Base-by-base conservation (phyloP, 805 yeast genomes). In the Starmerella ratchasimensis region DNA sequence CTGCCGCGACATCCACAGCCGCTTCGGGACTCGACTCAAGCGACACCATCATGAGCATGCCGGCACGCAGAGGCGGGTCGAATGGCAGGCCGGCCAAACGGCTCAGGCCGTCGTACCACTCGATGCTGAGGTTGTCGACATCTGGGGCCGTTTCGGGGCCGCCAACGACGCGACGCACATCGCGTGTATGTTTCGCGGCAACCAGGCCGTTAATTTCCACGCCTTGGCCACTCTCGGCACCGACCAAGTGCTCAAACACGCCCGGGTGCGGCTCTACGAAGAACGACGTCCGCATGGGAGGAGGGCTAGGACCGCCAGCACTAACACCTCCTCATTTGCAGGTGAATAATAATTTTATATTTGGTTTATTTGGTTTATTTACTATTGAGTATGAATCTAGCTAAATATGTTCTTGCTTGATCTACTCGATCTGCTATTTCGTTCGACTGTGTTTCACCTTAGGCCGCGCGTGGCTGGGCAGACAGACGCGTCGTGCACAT, bases 11-110 rank as follows among this genome's bases (percentile, higher is more conserved):
- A 4, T 11, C 13, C 7, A 21, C 21, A 8, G 23, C 35, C 5
- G 9, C 14, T 6, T 22, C 28, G 7, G 35, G 35, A 11, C 13
- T 8, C 6, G 28, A 28, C 11, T 24, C 33, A 5, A 31, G 16
- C 19, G 37, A 32, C 13, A 32, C 38, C 16, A 13, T 16, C 17
- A 33, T 21, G 20, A 28, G 18, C 9, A 36, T 6, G 4, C 28
- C 34, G 3, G 3, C n/a, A n/a, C 26, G 25, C n/a, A n/a, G 28
- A 3, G 42, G 42, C 4, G 39, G 32, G 30, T 39, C 38, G 21
- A 39, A 39, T 5, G 42, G 42, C 11, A 39, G 27, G 13, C 21
- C 25, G 28, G 5, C 9, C 17, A 29, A 15, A 8, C n/a, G 7
- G n/a, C 15, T 6, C n/a, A 5, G 6, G 7, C 32, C 32, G 23